Evolutionary conservation across 2,329 filamentous ascomycete species (phyloP), one percentile per base, ranked within the genome.

Genomic region (Arthrobotrys sphaeroides): DNA sequence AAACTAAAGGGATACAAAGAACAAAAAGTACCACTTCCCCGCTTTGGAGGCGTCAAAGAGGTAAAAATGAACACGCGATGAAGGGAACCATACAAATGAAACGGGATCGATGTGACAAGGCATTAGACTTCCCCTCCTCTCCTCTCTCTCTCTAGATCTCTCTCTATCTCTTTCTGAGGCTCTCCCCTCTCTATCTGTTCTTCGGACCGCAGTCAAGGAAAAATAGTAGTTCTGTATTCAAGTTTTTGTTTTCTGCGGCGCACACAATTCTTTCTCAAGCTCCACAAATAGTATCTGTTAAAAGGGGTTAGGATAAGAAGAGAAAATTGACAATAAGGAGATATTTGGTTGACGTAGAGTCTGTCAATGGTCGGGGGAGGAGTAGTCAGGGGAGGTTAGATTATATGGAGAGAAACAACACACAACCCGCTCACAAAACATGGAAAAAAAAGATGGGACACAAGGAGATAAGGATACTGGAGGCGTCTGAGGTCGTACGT

Each of bases 341-440:
- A 68, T 74, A 53, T 74, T 67, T 47, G 24, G 36, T 67, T 60
- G 70, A 74, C 70, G 70, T 74, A 64, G 70, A 64, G 70, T 74
- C 70, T 57, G 62, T 68, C 42, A 55, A 51, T 57, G 26, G 42
- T 61, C n/a, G 59, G 36, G 26, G 49, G 26, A 59, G 43, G 31
- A 59, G 45, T 42, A 43, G 51, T 24, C n/a, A 22, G 20, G 51
- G 43, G 22, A 28, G 16, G 55, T 64, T 64, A 38, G 16, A 72
- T 64, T 64, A 72, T 61, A 64, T 72, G 57, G 24, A n/a, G 31
- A 47, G 18, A 62, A 70, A 65, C 59, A 72, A 68, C 62, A 68
- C 70, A 68, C 69, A 74, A 68, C 67, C 70, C 62, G 70, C 70
- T 74, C 70, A 74, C 62, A 74, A 74, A 70, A 74, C 38, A 64